Percentiles rank a stretch among this genome's conserved stretches.
Conservation (phyloP, 2,329 filamentous ascomycete species). For the Aspergillus aculeatus region DNA sequence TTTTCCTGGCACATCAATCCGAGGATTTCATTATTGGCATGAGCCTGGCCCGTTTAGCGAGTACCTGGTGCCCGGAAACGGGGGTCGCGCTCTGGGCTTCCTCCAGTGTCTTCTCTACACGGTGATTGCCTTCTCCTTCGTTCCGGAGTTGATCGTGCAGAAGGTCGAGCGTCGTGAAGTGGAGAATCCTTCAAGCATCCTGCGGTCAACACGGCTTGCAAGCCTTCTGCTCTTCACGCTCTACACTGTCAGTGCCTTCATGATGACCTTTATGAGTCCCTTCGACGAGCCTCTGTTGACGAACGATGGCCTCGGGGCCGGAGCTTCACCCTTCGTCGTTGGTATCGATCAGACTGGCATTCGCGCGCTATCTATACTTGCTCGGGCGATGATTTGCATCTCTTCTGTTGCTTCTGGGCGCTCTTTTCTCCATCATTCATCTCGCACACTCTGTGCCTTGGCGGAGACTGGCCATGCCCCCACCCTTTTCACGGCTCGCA, state of each 20-base stretch:
- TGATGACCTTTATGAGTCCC: slow-evolving; percentile 60
- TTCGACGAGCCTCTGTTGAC: slow-evolving; percentile 55
- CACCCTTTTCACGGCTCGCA: slow-evolving; percentile 57
- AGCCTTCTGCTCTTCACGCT: slow-evolving; percentile 59
- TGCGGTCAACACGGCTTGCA: slow-evolving; percentile 53
- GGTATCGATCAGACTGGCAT: slow-evolving; percentile 56
- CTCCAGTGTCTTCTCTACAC: slow-evolving; percentile 51
- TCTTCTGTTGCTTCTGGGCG: slow-evolving; percentile 76
- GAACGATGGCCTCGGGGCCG: slow-evolving; percentile 53
- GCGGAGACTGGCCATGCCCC: slow-evolving; percentile 64
- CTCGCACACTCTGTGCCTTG: slow-evolving; percentile 64
- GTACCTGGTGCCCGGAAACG: slow-evolving; percentile 47
- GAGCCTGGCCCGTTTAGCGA: slow-evolving; percentile 50
- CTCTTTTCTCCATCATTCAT: slow-evolving; percentile 71
- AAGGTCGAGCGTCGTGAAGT: slow-evolving; percentile 55
- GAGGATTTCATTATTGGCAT: slow-evolving; percentile 54
- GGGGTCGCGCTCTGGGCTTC: slow-evolving; percentile 52
- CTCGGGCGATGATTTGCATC: slow-evolving; percentile 73
- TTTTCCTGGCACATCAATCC: slow-evolving; percentile 45
- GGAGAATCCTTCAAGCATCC: slow-evolving; percentile 51
- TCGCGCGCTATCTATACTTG: slow-evolving; percentile 61
- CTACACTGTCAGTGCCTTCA: slow-evolving; percentile 57
- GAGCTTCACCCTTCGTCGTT: slow-evolving; percentile 47
- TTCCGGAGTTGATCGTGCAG: slow-evolving; percentile 55
- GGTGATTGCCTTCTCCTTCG: slow-evolving; percentile 54